Evolutionary conservation across 805 yeast genomes (phyloP), one percentile per base, ranked within the genome.

Genomic region (Ogataea methylovora): DNA sequence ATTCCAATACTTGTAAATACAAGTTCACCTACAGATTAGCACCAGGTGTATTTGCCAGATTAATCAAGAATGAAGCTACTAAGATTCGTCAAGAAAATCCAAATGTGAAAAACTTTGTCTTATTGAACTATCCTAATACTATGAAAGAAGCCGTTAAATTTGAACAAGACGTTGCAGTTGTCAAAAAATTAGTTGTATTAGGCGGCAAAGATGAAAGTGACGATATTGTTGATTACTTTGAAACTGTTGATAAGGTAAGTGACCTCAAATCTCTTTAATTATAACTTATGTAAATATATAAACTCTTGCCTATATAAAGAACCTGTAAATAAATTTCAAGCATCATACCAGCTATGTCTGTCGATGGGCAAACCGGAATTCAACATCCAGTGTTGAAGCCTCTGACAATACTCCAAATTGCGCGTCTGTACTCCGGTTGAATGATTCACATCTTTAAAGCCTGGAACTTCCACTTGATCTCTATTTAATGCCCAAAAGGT

Each of bases 71-170:
- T 29, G 51, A 47, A 34, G 27, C 51, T 1, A 44, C 63, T 10
- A 48, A 45, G 19, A 45, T 45, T 16, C 45, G 40, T 18, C 20
- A 41, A 2, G 35, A 40, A 15, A 28, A 43, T 20, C 63, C 65
- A 16, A 46, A 61, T 16, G 61, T 67, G 22, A 70, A 75, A 21
- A 60, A 62, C 26, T 71, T 76, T 24, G 43, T 78, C 0, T 52
- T 82, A 32, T 48, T 70, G 19, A 73, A 78, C 46, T 81, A 72
- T 49, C 88, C 90, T 3, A 67, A 63, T 32, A 63, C 65, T 17
- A 67, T 83, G 26, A 71, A 71, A 32, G 88, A 82, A 40, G 81
- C 85, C 3, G 71, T 78, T 34, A 76, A 73, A 46, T 83, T 83
- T 42, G 92, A 83, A 51, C 82, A 76, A 44, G 84, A 80, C 38